phyloP scores from a whole-genome alignment of 1,284 basidiomycete species.

The Apiotrichum brassicae region DNA sequence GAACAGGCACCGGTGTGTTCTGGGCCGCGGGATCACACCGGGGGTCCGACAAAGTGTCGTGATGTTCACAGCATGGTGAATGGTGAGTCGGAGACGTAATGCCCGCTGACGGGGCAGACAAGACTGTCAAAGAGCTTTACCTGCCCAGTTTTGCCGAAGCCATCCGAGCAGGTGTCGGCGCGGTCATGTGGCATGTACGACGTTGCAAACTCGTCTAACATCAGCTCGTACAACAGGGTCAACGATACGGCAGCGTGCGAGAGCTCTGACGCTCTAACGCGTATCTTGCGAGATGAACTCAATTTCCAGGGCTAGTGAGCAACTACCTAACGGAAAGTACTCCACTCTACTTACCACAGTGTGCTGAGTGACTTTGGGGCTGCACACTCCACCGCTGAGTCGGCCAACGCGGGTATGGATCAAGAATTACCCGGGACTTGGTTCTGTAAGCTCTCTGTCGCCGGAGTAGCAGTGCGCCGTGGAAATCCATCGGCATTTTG shows the following conservation, averaged over 20 bases:
- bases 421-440: constrained; percentile 48
- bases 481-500: not conserved
- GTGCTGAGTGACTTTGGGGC: constrained; percentile 37
- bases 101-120: constrained; percentile 24
- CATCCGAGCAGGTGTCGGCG: constrained; percentile 47
- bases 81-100: constrained; percentile 20
- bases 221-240: constrained; percentile 55
- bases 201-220: not conserved
- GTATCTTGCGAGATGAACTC: constrained; percentile 68
- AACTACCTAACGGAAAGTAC: constrained; percentile 1
- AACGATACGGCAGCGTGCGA: constrained; percentile 76
- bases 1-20: constrained; percentile 44
- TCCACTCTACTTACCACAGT: not conserved
- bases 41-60: constrained; percentile 27
- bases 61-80: constrained; percentile 33
- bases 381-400: constrained; percentile 41
- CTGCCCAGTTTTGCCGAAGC: constrained; percentile 49
- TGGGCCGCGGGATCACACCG: constrained; percentile 25
- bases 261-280: constrained; percentile 67
- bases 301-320: constrained; percentile 51
- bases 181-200: constrained; percentile 45
- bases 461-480: too few relatives aligned
- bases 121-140: constrained; percentile 47
- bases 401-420: constrained; percentile 49
- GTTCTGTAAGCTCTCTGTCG: constrained; percentile 35